Percentiles rank a stretch among this genome's conserved stretches.
Conservation (phyloP, 768 basidiomycete genomes). For the Suillus subalutaceus region DNA sequence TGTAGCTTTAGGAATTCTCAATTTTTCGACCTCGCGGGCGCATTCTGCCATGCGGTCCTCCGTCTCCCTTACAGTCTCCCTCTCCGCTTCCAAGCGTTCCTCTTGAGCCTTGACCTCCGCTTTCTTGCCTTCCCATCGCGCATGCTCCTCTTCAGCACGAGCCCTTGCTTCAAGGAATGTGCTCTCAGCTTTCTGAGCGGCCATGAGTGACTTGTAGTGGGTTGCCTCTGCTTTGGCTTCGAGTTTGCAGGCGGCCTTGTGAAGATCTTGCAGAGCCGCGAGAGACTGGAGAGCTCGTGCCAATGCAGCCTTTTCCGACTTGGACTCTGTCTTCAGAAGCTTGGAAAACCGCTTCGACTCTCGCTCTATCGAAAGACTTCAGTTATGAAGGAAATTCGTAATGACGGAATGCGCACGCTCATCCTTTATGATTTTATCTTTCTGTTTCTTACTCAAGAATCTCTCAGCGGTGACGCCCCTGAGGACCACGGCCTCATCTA, state of each 20-base stretch:
- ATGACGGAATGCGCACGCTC: constrained; percentile 46
- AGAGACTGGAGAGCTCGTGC: constrained; percentile 65
- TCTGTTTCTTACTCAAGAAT: constrained; percentile 52
- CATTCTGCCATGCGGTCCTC: constrained; percentile 70
- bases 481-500: constrained; percentile 42
- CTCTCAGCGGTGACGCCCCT: constrained; percentile 53
- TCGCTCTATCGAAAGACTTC: constrained; percentile 42
- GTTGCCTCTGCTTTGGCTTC: constrained; percentile 59
- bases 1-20: constrained; percentile 64
- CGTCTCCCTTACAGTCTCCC: constrained; percentile 56
- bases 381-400: constrained; percentile 1
- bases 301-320: constrained; percentile 66
- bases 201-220: constrained; percentile 54
- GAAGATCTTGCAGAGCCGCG: constrained; percentile 67
- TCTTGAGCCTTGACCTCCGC: constrained; percentile 49
- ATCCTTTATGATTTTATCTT: constrained; percentile 49
- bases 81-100: constrained; percentile 51
- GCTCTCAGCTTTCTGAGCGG: constrained; percentile 66
- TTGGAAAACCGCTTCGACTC: constrained; percentile 66
- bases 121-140: constrained; percentile 55
- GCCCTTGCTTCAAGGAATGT: constrained; percentile 63
- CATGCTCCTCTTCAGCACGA: constrained; percentile 52
- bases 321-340: constrained; percentile 70
- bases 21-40: constrained; percentile 69
- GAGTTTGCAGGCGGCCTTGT: constrained; percentile 66